Evolutionary conservation across 257 asterid species (phyloP).

Genomic region (Capsicum rhomboideum): DNA sequence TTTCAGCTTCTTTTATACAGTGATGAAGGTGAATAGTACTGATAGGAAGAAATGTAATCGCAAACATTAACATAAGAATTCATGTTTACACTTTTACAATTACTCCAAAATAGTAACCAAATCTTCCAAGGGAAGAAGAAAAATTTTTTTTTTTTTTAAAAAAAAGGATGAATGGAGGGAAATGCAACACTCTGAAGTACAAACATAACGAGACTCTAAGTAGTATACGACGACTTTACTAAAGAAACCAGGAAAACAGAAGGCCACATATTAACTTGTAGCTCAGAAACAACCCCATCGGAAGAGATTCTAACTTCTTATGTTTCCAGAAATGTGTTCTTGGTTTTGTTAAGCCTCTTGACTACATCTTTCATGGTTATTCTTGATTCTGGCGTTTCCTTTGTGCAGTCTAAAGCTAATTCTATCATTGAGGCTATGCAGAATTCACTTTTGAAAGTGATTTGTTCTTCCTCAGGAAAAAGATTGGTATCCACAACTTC

Average conservation of each 20-base stretch:
- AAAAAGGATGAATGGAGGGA: no score
- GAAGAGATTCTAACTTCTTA: not conserved
- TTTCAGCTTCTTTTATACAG: no score
- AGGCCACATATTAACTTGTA: not conserved
- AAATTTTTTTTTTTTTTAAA: no score
- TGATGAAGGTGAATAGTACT: no score
- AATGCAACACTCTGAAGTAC: no score
- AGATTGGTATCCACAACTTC: not conserved
- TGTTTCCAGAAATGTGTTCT: not conserved
- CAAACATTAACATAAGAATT: no score
- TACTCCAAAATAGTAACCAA: no score
- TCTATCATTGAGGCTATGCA: not conserved
- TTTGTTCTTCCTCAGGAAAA: not conserved
- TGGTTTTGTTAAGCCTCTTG: not conserved
- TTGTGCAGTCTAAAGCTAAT: not conserved
- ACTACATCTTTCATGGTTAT: not conserved
- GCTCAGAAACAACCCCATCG: not conserved
- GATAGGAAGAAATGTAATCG: no score
- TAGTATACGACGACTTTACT: not conserved
- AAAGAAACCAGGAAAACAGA: not conserved
- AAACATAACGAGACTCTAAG: no score
- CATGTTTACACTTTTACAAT: no score
- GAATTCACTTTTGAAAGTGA: not conserved
- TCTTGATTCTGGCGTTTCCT: not conserved
- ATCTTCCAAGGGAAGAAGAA: no score